phyloP scores from a whole-genome alignment of 2,329 filamentous ascomycete genomes.

The Neopestalotiopsis sp. region DNA sequence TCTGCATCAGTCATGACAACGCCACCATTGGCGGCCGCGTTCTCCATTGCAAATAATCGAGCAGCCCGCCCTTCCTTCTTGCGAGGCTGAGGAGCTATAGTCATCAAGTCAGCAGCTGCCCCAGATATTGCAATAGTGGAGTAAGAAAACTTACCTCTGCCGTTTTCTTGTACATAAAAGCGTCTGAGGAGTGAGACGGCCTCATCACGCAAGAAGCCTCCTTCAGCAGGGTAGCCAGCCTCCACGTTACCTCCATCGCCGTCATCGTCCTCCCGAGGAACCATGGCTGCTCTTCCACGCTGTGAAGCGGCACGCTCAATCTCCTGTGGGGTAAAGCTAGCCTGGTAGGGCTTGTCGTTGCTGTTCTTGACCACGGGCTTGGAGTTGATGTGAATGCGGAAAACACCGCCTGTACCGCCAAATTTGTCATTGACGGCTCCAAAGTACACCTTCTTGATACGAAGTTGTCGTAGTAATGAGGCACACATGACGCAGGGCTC shows the following conservation, averaged over 20 bases:
- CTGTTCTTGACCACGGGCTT: constrained; percentile 39
- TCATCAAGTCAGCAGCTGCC: constrained; percentile 22
- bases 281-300: constrained; percentile 46
- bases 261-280: constrained; percentile 39
- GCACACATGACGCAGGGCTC: constrained; percentile 99
- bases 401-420: constrained; percentile 91
- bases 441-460: constrained; percentile 89
- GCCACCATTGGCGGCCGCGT: constrained; percentile 28
- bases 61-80: constrained; percentile 42
- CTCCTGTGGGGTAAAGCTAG: constrained; percentile 36
- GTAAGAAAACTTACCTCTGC: constrained; percentile 67
- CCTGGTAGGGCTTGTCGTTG: constrained; percentile 33
- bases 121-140: not conserved
- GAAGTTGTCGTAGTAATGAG: constrained; percentile 85
- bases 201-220: constrained; percentile 88
- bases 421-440: constrained; percentile 97
- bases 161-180: constrained; percentile 98
- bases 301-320: constrained; percentile 26
- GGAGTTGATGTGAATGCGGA: constrained; percentile 77
- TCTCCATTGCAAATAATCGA: constrained; percentile 37
- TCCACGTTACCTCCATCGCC: constrained; percentile 74
- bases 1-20: constrained; percentile 34
- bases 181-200: constrained; percentile 89
- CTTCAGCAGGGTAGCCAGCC: constrained; percentile 78
- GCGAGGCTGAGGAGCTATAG: constrained; percentile 37